Evolutionary conservation across 2,329 filamentous ascomycete genomes (phyloP), one percentile per base, ranked within the genome.

Genomic region (Curvularia lunata): DNA sequence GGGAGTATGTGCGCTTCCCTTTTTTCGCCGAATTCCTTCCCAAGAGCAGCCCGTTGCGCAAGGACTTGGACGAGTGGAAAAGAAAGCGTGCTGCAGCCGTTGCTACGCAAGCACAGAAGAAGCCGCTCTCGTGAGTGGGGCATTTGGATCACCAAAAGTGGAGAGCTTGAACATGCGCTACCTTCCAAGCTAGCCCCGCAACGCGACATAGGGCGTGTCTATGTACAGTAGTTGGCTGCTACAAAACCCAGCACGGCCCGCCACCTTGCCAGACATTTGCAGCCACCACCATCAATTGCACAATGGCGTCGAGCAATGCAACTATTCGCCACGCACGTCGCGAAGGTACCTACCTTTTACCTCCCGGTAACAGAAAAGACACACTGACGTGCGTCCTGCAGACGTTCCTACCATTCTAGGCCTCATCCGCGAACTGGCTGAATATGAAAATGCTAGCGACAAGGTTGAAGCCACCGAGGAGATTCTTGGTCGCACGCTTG

Each of bases 341-440:
- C 21, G 80, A 87, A 81, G 87, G 87, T 87, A 66, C 68, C 57
- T 87, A 66, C 67, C 58, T 38, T 23, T 40, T 18, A 40, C 25
- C 21, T n/a, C 18, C 37, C 27, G 13, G n/a, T 4, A 32, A 7
- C 4, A n/a, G 13, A 19, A 4, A 21, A 30, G 13, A 21, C 5
- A 37, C 18, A 27, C 50, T 57, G 41, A 57, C 32, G 6, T 52
- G 61, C 57, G 45, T 18, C 13, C 10, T 21, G 37, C 58, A 96
- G 94, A 98, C 71, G 86, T 96, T 56, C 85, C 88, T 23, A 82
- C 83, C n/a, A 97, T 98, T 75, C 86, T 97, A 25, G 79, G 83
- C 65, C 83, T 97, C 71, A 92, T 98, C 78, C 85, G 87, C 53
- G 94, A 92, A 73, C 87, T 98, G 8, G 94, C 94, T 66, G 86